These are phyloP conservation scores for Jamesozyma hellenica DNA, from an alignment of 805 yeast species.

Conservation along the genomic window DNA sequence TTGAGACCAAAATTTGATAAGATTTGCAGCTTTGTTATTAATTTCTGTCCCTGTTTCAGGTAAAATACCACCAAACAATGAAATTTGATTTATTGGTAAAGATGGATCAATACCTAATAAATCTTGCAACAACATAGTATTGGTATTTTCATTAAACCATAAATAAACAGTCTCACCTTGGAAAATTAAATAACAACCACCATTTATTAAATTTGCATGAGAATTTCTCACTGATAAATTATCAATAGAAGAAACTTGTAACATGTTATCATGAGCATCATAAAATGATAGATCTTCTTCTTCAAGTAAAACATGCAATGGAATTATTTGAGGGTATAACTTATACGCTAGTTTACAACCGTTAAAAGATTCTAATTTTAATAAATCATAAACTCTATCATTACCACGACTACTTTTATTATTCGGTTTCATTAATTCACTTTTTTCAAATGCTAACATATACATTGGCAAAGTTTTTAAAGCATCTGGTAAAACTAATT, in stretches of 20 bases:
- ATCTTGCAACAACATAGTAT: constrained; percentile 58
- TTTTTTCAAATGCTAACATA: constrained; percentile 59
- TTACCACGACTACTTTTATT: constrained; percentile 43
- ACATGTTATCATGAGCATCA: constrained; percentile 33
- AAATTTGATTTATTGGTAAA: constrained; percentile 15
- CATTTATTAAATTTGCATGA: constrained; percentile 37
- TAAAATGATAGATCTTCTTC: constrained; percentile 45
- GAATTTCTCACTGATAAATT: constrained; percentile 32
- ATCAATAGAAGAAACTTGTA: constrained; percentile 31
- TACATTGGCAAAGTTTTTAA: constrained; percentile 61
- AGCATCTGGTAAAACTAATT: constrained; percentile 73
- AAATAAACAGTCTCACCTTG: constrained; percentile 52
- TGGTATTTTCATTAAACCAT: constrained; percentile 62
- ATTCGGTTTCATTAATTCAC: constrained; percentile 43
- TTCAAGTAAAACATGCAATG: constrained; percentile 50
- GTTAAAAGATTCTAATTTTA: constrained; percentile 40
- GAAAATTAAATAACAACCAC: constrained; percentile 72
- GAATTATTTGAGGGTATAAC: constrained; percentile 73
- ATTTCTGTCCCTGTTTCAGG: constrained; percentile 65
- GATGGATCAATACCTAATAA: constrained; percentile 51
- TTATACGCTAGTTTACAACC: constrained; percentile 46
- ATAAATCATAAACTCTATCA: constrained; percentile 41
- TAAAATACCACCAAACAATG: constrained; percentile 36
- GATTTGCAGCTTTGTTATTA: constrained; percentile 54
- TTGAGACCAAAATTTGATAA: constrained; percentile 41